These are phyloP conservation scores for Lathyrus tuberosus DNA, from an alignment of 306 rosid genomes.

Conservation along the genomic window DNA sequence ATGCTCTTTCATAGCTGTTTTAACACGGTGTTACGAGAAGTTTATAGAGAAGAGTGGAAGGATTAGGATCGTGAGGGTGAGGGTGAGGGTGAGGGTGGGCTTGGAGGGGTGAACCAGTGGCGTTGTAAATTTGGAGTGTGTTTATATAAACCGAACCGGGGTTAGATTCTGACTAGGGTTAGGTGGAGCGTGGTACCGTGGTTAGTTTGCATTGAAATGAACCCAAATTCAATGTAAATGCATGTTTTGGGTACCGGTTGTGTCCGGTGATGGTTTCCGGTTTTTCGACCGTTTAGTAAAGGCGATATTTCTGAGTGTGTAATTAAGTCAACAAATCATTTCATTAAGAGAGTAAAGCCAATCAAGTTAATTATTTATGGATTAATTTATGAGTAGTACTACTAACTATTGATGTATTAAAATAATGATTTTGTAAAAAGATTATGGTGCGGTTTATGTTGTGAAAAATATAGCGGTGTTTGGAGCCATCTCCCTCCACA, in stretches of 20 bases:
- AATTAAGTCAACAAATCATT: conserved; percentile 2
- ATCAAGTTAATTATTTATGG: neutral
- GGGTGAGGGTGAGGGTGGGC: neutral
- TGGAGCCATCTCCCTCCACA: too few species aligned
- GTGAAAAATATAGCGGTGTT: too few species aligned
- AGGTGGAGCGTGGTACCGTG: conserved; percentile 39
- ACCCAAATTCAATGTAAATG: conserved; percentile 65
- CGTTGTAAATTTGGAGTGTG: conserved; percentile 32
- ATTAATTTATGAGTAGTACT: too few species aligned
- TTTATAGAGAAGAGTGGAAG: neutral
- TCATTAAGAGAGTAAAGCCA: neutral
- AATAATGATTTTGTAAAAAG: too few species aligned
- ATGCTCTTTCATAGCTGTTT: neutral
- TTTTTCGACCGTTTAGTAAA: conserved; percentile 49
- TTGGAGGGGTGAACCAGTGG: conserved; percentile 35
- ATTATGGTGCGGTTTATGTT: too few species aligned
- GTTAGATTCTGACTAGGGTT: conserved; percentile 78
- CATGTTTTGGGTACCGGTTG: conserved; percentile 45
- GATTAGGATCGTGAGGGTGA: neutral
- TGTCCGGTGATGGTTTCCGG: conserved; percentile 45
- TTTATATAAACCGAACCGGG: conserved; percentile 60
- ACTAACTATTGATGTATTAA: too few species aligned
- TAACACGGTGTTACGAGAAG: neutral
- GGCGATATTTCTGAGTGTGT: conserved; percentile 2
- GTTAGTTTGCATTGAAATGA: conserved; percentile 54